Percentiles rank a stretch among this genome's conserved stretches.
Evolutionary conservation across 2,329 filamentous ascomycete genomes (phyloP).

Genomic region (Drechslerella stenobrocha): DNA sequence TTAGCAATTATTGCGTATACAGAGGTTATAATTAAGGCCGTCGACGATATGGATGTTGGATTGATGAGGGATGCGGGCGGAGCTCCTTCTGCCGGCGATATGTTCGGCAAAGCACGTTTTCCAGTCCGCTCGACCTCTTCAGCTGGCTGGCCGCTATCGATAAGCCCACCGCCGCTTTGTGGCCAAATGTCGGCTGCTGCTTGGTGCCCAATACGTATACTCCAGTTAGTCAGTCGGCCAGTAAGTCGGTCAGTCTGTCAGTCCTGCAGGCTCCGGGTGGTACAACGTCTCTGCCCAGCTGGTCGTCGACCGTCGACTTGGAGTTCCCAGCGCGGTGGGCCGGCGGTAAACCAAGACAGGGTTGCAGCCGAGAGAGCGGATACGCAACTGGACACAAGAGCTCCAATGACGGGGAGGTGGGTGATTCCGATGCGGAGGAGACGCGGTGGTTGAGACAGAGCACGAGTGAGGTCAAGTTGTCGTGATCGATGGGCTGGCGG

Average conservation of each 20-base stretch:
- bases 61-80: constrained; percentile 36
- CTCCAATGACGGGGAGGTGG: not conserved
- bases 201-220: not conserved
- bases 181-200: constrained; percentile 3
- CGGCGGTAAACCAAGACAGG: not conserved
- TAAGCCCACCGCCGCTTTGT: constrained; percentile 5
- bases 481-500: no score
- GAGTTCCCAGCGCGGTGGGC: not conserved
- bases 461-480: no score
- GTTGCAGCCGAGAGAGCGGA: constrained; percentile 4
- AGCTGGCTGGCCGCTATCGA: constrained; percentile 4
- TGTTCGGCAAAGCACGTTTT: not conserved
- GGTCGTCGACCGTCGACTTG: not conserved
- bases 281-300: not conserved
- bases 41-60: constrained; percentile 38
- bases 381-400: not conserved
- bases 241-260: no score
- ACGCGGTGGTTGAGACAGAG: no score
- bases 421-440: not conserved
- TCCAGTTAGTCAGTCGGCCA: not conserved
- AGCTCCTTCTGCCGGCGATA: constrained; percentile 32
- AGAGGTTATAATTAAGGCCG: constrained; percentile 1
- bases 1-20: not conserved
- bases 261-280: not conserved
- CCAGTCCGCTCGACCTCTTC: constrained; percentile 3